Evolutionary conservation across 2,329 filamentous ascomycete genomes (phyloP).

Genomic region (Aspergillus ibericus): DNA sequence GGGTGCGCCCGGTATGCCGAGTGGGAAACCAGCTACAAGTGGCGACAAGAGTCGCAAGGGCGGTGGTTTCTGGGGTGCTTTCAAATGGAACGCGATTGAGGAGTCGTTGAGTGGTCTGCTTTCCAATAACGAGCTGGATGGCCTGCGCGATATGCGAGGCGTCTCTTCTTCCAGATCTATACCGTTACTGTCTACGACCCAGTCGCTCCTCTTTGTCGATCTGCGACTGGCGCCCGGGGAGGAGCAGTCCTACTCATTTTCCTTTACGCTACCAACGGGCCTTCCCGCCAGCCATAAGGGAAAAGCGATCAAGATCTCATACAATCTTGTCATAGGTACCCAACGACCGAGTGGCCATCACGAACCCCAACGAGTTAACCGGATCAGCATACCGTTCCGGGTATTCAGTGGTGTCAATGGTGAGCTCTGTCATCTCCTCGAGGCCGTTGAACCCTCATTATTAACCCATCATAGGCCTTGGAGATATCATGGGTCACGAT

Average conservation of each 20-base stretch:
- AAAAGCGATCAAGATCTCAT: conserved; percentile 89
- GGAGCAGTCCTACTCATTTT: conserved; percentile 82
- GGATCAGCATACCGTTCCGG: conserved; percentile 90
- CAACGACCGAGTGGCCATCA: conserved; percentile 77
- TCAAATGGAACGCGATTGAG: conserved; percentile 86
- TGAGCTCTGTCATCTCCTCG: conserved; percentile 25
- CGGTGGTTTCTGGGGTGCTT: conserved; percentile 75
- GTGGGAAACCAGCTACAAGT: conserved; percentile 51
- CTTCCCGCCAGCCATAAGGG: conserved; percentile 90
- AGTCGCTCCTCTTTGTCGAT: conserved; percentile 95
- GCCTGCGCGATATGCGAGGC: conserved; percentile 91
- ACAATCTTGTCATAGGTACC: conserved; percentile 87
- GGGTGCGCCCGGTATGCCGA: conserved; percentile 71
- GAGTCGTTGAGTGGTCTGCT: conserved; percentile 85
- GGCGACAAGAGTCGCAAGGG: conserved; percentile 56
- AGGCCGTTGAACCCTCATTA: conserved; percentile 12
- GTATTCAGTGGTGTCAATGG: conserved; percentile 90
- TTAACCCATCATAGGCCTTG: conserved; percentile 54
- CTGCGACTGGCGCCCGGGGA: conserved; percentile 83
- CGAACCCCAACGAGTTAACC: conserved; percentile 77
- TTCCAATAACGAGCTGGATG: conserved; percentile 84
- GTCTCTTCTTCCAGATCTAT: conserved; percentile 82
- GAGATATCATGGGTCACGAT: conserved; percentile 88
- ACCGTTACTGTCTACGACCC: conserved; percentile 88
- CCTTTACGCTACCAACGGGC: conserved; percentile 80